phyloP scores from a whole-genome alignment of 2,329 filamentous ascomycete species.

The Talaromyces sp. region DNA sequence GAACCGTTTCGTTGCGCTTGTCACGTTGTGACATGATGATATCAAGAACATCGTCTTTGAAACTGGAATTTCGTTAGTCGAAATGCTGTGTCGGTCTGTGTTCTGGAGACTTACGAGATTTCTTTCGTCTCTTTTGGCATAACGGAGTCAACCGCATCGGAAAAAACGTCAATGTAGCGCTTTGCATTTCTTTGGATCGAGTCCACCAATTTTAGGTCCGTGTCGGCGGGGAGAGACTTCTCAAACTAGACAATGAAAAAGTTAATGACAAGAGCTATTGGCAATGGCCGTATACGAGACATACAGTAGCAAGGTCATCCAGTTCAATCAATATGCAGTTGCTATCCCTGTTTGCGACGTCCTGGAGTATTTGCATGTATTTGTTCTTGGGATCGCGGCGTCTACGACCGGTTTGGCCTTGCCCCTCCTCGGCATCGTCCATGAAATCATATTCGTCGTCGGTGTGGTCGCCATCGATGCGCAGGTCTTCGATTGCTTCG shows the following conservation, averaged over 20 bases:
- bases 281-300: constrained; percentile 6
- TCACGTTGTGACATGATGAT: constrained; percentile 91
- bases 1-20: constrained; percentile 74
- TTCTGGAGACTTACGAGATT: constrained; percentile 56
- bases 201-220: constrained; percentile 63
- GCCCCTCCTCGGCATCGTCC: constrained; percentile 67
- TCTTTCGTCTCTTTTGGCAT: constrained; percentile 75
- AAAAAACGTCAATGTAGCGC: constrained; percentile 90
- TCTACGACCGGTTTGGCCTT: constrained; percentile 42
- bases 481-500: constrained; percentile 76
- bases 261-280: not conserved
- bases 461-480: constrained; percentile 78
- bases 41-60: constrained; percentile 96
- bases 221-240: constrained; percentile 59
- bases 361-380: constrained; percentile 82
- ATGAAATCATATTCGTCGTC: constrained; percentile 92
- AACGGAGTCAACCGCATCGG: constrained; percentile 77
- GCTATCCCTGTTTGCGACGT: constrained; percentile 72
- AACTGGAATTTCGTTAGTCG: constrained; percentile 45
- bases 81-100: not conserved
- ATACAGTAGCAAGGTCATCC: constrained; percentile 74
- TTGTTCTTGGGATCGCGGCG: constrained; percentile 63
- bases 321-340: constrained; percentile 81
- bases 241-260: constrained; percentile 58
- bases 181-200: constrained; percentile 88